Conservation (phyloP, 257 asterid genomes). For the Ophiorrhiza pumila region DNA sequence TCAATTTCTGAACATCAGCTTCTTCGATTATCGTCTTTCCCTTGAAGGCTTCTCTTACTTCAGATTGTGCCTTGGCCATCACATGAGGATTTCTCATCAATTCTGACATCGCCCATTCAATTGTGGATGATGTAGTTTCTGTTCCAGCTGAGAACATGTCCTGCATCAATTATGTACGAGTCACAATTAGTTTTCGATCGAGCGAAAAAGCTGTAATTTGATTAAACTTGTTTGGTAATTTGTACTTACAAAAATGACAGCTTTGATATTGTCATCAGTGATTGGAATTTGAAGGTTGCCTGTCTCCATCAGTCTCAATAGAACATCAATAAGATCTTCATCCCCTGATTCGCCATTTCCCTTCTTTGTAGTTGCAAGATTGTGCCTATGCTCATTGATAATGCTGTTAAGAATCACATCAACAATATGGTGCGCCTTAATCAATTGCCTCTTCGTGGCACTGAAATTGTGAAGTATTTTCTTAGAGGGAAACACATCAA, state of each 20-base stretch:
- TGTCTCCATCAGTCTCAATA: too few relatives aligned
- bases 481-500: slow-evolving; percentile 37
- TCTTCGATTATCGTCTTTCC: slow-evolving; percentile 2
- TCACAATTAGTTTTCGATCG: too few relatives aligned
- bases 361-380: slow-evolving; percentile 9
- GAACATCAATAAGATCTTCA: too few relatives aligned
- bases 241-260: too few relatives aligned
- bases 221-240: too few relatives aligned
- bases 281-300: too few relatives aligned
- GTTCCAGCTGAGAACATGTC: slow-evolving; percentile 11
- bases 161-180: too few relatives aligned
- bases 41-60: neutral
- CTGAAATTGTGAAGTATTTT: slow-evolving; percentile 20
- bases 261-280: too few relatives aligned
- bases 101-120: slow-evolving; percentile 6
- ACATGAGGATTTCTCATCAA: neutral
- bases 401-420: slow-evolving; percentile 30
- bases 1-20: neutral
- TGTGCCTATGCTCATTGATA: slow-evolving; percentile 28
- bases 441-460: slow-evolving; percentile 9
- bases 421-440: slow-evolving; percentile 14
- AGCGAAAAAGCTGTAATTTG: too few relatives aligned
- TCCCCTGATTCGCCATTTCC: too few relatives aligned
- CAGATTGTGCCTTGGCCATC: slow-evolving; percentile 4
- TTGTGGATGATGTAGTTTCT: neutral